A percentile compares a stretch with the other conserved stretches of the same genome.
Conservation (phyloP, 2,329 filamentous ascomycete genomes). For the Sclerotinia spermophila region DNA sequence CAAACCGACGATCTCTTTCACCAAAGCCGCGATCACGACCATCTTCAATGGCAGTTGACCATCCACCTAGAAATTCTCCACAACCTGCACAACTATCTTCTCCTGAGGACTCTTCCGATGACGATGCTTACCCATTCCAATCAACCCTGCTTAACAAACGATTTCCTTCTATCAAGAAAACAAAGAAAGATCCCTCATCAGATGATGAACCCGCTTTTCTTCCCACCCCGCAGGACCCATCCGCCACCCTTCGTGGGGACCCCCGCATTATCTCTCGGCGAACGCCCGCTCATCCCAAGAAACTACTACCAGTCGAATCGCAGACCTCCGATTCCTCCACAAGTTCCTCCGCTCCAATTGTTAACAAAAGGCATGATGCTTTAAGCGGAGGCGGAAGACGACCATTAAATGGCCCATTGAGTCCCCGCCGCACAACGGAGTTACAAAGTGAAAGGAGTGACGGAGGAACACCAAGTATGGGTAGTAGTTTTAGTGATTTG, state of each 20-base stretch:
- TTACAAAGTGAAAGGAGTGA: slow-evolving; percentile 63
- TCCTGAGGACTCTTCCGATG: slow-evolving; percentile 30
- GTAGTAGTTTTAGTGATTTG: slow-evolving; percentile 81
- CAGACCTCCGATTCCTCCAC: slow-evolving; percentile 60
- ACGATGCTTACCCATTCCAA: slow-evolving; percentile 29
- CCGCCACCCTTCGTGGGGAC: slow-evolving; percentile 33
- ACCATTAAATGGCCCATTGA: slow-evolving; percentile 45
- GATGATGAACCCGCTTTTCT: slow-evolving; percentile 36
- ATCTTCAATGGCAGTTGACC: slow-evolving; percentile 14
- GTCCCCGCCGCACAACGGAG: slow-evolving; percentile 57
- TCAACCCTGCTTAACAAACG: slow-evolving; percentile 35
- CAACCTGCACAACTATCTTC: slow-evolving; percentile 22
- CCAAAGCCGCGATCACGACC: slow-evolving; percentile 29
- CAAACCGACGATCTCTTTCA: slow-evolving; percentile 31
- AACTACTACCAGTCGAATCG: slow-evolving; percentile 29
- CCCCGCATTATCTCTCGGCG: slow-evolving; percentile 24
- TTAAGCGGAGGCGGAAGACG: slow-evolving; percentile 14
- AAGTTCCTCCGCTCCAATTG: slow-evolving; percentile 42
- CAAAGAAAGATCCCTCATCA: slow-evolving; percentile 26
- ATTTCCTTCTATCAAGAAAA: slow-evolving; percentile 30
- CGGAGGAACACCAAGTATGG: slow-evolving; percentile 69
- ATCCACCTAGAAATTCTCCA: slow-evolving; percentile 22
- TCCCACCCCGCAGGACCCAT: slow-evolving; percentile 30
- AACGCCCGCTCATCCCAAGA: slow-evolving; percentile 23
- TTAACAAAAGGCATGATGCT: slow-evolving; percentile 20